Evolutionary conservation across 176 grass and related monocot species (phyloP).

Genomic region (Triticum aestivum): DNA sequence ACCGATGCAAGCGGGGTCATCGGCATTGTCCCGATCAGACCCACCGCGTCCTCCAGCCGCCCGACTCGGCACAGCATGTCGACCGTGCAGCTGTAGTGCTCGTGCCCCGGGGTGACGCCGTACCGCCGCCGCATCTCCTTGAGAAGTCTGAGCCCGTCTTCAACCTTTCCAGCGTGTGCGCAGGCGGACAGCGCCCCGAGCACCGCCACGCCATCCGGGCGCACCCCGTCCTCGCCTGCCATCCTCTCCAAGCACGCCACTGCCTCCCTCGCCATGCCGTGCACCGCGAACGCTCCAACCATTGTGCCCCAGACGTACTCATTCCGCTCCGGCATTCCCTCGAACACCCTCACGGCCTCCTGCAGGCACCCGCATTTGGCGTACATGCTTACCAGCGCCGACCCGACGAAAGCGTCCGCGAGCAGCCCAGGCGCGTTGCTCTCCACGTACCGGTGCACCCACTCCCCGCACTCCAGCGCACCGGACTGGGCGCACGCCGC

Average conservation of each 20-base stretch:
- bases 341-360: slow-evolving; percentile 52
- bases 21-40: slow-evolving; percentile 60
- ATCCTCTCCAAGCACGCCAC: slow-evolving; percentile 59
- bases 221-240: slow-evolving; percentile 51
- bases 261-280: slow-evolving; percentile 50
- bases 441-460: slow-evolving; percentile 62
- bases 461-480: slow-evolving; percentile 52
- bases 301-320: slow-evolving; percentile 76
- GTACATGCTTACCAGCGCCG: slow-evolving; percentile 78
- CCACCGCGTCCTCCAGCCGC: slow-evolving; percentile 52
- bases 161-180: slow-evolving; percentile 60
- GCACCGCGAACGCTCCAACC: slow-evolving; percentile 72
- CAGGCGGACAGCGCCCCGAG: slow-evolving; percentile 62
- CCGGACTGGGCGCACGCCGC: slow-evolving; percentile 65
- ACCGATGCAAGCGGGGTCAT: slow-evolving; percentile 59
- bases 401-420: slow-evolving; percentile 64
- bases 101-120: slow-evolving; percentile 47
- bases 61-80: slow-evolving; percentile 88
- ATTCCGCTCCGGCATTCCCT: slow-evolving; percentile 71
- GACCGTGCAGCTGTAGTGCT: slow-evolving; percentile 81
- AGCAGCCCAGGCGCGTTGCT: slow-evolving; percentile 17
- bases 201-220: slow-evolving; percentile 60
- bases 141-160: slow-evolving; percentile 55
- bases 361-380: slow-evolving; percentile 80
- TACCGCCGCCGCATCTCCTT: slow-evolving; percentile 48